phyloP scores from a whole-genome alignment of 2,329 filamentous ascomycete genomes.

The Sarocladium kiliense region DNA sequence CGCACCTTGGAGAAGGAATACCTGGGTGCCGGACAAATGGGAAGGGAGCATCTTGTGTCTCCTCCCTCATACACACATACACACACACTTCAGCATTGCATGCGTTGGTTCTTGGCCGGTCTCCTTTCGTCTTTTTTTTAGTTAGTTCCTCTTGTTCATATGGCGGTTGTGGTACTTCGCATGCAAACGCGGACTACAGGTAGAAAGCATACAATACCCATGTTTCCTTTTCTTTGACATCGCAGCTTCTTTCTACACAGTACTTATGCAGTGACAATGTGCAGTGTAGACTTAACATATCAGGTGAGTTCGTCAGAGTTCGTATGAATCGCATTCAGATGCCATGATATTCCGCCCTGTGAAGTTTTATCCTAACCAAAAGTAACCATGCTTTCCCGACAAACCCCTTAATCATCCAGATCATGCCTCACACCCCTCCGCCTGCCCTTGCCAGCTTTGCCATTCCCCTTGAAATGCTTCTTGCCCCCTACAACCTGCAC shows the following conservation, averaged over 20 bases:
- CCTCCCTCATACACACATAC: not conserved
- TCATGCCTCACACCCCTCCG: slow-evolving; percentile 37
- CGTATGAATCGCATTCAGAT: not conserved
- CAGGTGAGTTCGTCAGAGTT: no score
- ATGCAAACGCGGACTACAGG: slow-evolving; percentile 5
- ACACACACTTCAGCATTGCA: not conserved
- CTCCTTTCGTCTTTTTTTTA: not conserved
- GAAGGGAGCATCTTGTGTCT: not conserved
- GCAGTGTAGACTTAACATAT: no score
- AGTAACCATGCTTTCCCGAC: not conserved
- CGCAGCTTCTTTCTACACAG: no score
- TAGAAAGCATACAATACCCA: slow-evolving; percentile 8
- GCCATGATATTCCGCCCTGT: not conserved
- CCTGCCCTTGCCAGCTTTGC: slow-evolving; percentile 53
- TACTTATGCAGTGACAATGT: no score
- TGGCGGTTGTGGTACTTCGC: slow-evolving; percentile 3
- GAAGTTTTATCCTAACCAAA: not conserved
- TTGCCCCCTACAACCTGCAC: slow-evolving; percentile 63
- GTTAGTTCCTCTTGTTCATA: not conserved
- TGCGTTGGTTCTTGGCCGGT: not conserved
- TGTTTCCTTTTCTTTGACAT: slow-evolving; percentile 1
- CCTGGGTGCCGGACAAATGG: not conserved
- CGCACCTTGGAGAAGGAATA: not conserved
- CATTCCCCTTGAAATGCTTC: slow-evolving; percentile 89
- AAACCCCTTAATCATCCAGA: slow-evolving; percentile 17